phyloP scores from a whole-genome alignment of 495 filamentous ascomycete genomes.

The Viridothelium virens region DNA sequence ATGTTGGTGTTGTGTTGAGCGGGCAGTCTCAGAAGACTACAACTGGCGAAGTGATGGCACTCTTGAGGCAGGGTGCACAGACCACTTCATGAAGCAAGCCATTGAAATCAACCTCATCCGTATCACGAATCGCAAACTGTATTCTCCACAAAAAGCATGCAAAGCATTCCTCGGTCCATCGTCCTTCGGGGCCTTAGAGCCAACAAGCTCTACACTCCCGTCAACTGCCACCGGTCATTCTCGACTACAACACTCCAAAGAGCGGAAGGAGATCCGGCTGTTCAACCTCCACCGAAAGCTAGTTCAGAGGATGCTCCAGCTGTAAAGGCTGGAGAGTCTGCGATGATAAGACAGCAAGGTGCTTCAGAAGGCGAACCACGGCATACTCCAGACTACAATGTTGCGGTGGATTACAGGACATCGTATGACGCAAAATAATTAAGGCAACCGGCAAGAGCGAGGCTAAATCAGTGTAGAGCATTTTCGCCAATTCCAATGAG shows the following conservation, averaged over 20 bases:
- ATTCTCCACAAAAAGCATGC: neutral
- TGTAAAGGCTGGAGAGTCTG: constrained; percentile 31
- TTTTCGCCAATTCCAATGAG: constrained; percentile 85
- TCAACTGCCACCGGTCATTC: neutral
- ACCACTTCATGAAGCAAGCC: neutral
- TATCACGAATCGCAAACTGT: neutral
- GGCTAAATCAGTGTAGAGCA: constrained; percentile 46
- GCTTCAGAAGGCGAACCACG: constrained; percentile 45
- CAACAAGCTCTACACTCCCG: neutral
- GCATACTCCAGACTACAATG: constrained; percentile 74
- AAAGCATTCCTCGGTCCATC: neutral
- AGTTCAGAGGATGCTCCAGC: constrained; percentile 8
- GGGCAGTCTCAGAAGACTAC: neutral
- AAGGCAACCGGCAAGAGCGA: neutral
- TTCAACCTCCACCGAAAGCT: constrained; percentile 13
- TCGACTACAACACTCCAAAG: neutral
- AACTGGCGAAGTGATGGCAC: neutral
- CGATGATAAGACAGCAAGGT: constrained; percentile 48
- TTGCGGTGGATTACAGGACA: constrained; percentile 67
- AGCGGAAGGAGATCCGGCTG: constrained; percentile 6
- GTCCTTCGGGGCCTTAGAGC: neutral
- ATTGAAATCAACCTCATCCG: neutral
- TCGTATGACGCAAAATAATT: constrained; percentile 49
- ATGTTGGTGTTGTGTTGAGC: neutral
- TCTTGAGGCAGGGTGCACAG: neutral